A percentile compares a stretch with the other conserved stretches of the same genome.
Conservation (phyloP, 257 asterid genomes). For the Ophiorrhiza pumila region DNA sequence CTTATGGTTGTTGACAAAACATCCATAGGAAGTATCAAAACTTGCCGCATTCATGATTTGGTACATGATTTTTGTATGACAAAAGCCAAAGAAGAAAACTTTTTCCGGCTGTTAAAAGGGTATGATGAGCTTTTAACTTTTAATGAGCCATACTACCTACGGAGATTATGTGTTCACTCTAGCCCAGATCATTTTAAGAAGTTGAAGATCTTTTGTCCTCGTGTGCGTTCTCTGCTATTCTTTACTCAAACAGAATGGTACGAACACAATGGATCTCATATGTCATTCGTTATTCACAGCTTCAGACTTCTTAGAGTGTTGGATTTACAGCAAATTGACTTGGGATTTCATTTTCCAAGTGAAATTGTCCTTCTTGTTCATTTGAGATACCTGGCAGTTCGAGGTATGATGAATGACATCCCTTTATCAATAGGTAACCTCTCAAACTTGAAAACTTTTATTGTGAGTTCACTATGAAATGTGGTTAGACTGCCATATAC, state of each 20-base stretch:
- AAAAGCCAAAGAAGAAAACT: not conserved
- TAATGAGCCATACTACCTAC: not conserved
- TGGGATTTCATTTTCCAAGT: not conserved
- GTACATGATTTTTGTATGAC: not conserved
- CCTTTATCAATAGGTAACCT: not conserved
- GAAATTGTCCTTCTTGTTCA: conserved; percentile 5
- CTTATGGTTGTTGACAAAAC: not conserved
- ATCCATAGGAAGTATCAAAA: not conserved
- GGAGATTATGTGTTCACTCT: not conserved
- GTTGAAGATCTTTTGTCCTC: no score
- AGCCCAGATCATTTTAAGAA: no score
- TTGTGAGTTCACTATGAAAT: no score
- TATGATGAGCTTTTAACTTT: not conserved
- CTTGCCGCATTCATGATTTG: not conserved
- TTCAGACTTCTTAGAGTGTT: not conserved
- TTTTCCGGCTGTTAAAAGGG: not conserved
- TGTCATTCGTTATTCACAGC: not conserved
- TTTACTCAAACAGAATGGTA: not conserved
- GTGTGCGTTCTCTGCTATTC: not conserved
- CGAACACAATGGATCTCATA: not conserved
- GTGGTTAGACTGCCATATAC: not conserved
- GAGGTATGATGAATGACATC: no score
- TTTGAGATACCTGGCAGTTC: not conserved
- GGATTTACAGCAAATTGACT: not conserved
- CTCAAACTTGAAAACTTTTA: not conserved